Evolutionary conservation across 2,329 filamentous ascomycete genomes (phyloP), one percentile per base, ranked within the genome.

Genomic region (Graphilbum fragrans): DNA sequence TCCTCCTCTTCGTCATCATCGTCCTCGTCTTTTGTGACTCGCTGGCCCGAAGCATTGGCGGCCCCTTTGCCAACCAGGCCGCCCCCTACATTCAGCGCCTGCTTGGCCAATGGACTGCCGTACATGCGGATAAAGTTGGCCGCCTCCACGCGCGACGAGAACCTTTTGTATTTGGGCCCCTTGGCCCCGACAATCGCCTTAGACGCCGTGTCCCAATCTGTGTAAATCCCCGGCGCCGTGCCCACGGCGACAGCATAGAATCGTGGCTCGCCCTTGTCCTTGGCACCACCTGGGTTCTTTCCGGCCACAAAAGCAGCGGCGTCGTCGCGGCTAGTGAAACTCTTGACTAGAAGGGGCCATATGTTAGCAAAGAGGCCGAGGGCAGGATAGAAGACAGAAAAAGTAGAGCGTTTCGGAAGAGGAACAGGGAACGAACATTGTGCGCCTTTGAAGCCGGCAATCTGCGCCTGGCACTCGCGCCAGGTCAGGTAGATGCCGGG

Each of bases 271-370:
- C 67, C 62, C 45, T 65, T 57, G 21, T 52, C 49, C 33, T 64
- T 57, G 19, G 62, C 53, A 18, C 61, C 53, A 16, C 60, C 54
- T 3, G 58, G 58, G 43, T 71, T 69, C 49, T 70, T 71, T 37
- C 84, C 83, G 1, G 71, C 75, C 21, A 86, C 68, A 55, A 85
- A 95, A 2, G 75, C 77, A 52, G 83, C 73, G n/a, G 90, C 90
- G 45, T 94, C 86, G 47, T 79, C 72, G 44, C 71, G 65, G 1
- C 72, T 77, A 10, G 69, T 63, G 55, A 94, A 95, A 2, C 82
- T 86, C 63, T 92, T 90, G 66, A 38, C 40, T 35, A 23, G n/a
- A 18, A 47, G 18, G 25, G 32, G 14, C 23, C 12, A 31, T 10
- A 17, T 22, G 32, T 17, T n/a, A 41, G 22, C 21, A 21, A 29